Evolutionary conservation across 768 basidiomycete species (phyloP), one percentile per base, ranked within the genome.

Genomic region (Tephrocybe rancida): DNA sequence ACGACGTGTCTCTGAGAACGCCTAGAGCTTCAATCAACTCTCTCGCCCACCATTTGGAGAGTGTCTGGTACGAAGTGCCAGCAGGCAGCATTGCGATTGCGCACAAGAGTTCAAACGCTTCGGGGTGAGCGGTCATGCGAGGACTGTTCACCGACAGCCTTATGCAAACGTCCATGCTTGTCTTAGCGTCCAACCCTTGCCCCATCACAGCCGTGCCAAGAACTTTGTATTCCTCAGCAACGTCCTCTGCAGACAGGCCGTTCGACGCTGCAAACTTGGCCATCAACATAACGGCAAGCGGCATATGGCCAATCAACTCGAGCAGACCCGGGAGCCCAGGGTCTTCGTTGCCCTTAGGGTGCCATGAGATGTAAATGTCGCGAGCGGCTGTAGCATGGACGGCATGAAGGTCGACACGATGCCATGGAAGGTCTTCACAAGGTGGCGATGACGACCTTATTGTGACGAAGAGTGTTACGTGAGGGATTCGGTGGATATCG

Each of bases 281-380:
- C 61, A 73, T 61, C 6, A 75, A 57, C n/a, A 64, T 68, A 25
- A 75, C 58, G 3, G 71, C 72, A 34, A 70, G 29, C 29, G 29
- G 29, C 29, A 30, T 30, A 13, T 30, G 5, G 29, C 29, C 29
- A 30, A 30, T 30, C 13, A 13, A 30, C 29, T 30, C 29, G 29
- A 30, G 29, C 13, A 30, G 29, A 5, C 13, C 7, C 5, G 57
- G 26, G 73, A 71, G 58, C 13, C 62, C 63, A n/a, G 60, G 55
- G 24, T 64, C 58, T 30, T 51, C 43, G 8, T 55, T 52, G 7
- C 66, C 61, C 27, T 46, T 45, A 9, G 61, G 59, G 44, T 65
- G 44, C 29, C 29, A 30, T 6, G 29, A 30, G 7, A 13, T 30
- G 13, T 30, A 30, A 30, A 30, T 30, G 7, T 30, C 29, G 13